A percentile compares a stretch with the other conserved stretches of the same genome.
Conservation (phyloP, 495 filamentous ascomycete species). For the Aspergillus coremiiformis region DNA sequence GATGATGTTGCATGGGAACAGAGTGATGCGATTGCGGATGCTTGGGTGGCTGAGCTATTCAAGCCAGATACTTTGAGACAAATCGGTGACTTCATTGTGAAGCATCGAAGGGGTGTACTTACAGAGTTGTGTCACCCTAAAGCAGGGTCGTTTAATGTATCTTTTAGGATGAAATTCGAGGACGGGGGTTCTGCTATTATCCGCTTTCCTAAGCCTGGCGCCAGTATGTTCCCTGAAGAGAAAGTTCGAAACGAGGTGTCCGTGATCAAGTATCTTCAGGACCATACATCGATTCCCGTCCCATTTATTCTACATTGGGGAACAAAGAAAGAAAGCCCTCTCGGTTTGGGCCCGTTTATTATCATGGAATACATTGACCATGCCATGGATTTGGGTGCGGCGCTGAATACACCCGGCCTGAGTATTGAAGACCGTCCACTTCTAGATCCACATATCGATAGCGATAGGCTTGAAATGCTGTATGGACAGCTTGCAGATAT, state of each 20-base stretch:
- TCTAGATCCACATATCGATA: conserved; percentile 23
- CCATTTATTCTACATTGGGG: conserved; percentile 33
- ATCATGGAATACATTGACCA: conserved; percentile 47
- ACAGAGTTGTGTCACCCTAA: too few species aligned
- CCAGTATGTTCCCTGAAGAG: conserved; percentile 25
- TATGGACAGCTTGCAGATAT: conserved; percentile 28
- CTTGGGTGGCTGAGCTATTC: too few species aligned
- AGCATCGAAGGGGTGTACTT: too few species aligned
- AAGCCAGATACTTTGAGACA: too few species aligned
- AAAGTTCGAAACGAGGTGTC: conserved; percentile 34
- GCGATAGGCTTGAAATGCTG: conserved; percentile 19
- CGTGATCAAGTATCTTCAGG: conserved; percentile 27
- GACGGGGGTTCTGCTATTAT: conserved; percentile 13
- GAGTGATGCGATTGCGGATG: too few species aligned
- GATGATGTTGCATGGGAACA: too few species aligned
- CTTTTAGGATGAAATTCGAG: conserved; percentile 17
- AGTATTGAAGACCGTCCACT: conserved; percentile 9
- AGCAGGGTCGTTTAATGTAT: conserved; percentile 22
- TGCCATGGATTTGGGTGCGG: too few species aligned
- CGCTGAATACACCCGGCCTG: conserved; percentile 20
- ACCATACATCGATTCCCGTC: conserved; percentile 28
- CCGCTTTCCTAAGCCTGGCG: conserved; percentile 19
- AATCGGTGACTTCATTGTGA: too few species aligned
- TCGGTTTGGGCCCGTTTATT: conserved; percentile 38
- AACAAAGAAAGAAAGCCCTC: conserved; percentile 18